Base-by-base conservation (phyloP, 768 basidiomycete species). In the Rhizopogon roseolus region DNA sequence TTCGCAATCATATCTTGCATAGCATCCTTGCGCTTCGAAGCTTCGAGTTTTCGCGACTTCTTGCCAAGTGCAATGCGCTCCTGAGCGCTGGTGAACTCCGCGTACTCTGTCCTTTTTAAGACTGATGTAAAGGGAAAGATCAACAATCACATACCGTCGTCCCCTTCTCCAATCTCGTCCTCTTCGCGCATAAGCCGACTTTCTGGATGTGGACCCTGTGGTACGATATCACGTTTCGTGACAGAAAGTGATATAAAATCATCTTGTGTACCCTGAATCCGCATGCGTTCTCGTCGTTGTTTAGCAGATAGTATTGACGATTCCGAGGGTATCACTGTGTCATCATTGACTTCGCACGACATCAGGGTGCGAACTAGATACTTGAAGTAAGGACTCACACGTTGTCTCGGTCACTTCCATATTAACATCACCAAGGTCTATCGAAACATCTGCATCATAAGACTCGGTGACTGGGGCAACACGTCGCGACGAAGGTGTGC, bases 61-160 rank as follows among this genome's bases (percentile, higher is more conserved):
- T 91, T 94, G 0, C 90, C 90, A 3, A 94, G 69, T 0, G 92
- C 88, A 50, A 94, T 90, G 34, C 92, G 77, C 58, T 93, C 91
- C 68, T 90, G 85, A 0, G 92, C 91, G 60, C 84, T 90, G 1
- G 92, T 94, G 60, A 85, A 94, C 63, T 93, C 90, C 5, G 92
- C 86, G 64, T 79, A 91, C 61, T 93, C 92, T 93, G 58, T 41
- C 39, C 43, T 39, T 54, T 55, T 56, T 59, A 57, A 53, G 17
- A 52, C 10, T 38, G 55, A 56, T 56, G 49, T 36, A 36, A 4
- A 17, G 29, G 34, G 22, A 17, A 27, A 22, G 10, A 2, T n/a
- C 14, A 50, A 49, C n/a, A 27, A 19, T 53, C 17, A 66, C 80
- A 40, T 60, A 91, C 92, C 92, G 57, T 94, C 92, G 38, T 93